Base-by-base conservation (phyloP, 2,329 filamentous ascomycete species). In the Cadophora sp. region DNA sequence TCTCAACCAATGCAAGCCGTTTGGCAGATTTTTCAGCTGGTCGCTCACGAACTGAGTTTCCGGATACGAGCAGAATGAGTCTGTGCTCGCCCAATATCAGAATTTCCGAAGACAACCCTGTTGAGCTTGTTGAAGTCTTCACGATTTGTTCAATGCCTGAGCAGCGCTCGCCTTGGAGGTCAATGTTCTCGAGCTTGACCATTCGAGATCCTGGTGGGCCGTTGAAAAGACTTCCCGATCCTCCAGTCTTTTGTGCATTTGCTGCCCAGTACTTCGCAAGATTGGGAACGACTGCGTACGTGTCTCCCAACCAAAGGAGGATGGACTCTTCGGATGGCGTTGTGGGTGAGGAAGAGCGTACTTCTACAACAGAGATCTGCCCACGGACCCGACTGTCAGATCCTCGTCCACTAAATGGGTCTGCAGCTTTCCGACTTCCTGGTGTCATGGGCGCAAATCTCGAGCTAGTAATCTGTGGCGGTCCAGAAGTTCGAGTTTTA, bases 361-460 rank as follows among this genome's bases (percentile, higher is more conserved):
- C 62, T n/a, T 76, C 73, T 1, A 73, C 45, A 4, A 77, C 73
- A 6, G 73, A 76, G n/a, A 78, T 76, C 55, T 73, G 64, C 1
- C 77, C 77, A 14, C 65, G 70, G 13, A 71, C 59, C 18, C 63
- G 51, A 47, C 64, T 69, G 27, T 33, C 67, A 14, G 65, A 60
- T 14, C 61, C 62, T 64, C 67, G 71, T 5, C 59, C 68, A 36
- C 68, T 64, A 58, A 78, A 76, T 13, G 72, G 68, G 20, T 77
- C 75, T 3, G 69, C 69, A 14, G 74, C 71, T 64, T 75, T 77
- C 8, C 87, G 81, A 11, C 85, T 87, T 68, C 88, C 86, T 0
- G 87, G 87, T 1, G 87, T 89, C 86, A 89, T 87, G 11, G 87
- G 87, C 11, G 85, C 85, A 69, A 89, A 89, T 43, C 87, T 87